These are phyloP conservation scores for Neurospora sp. DNA, from an alignment of 495 filamentous ascomycete genomes.

Conservation along the genomic window DNA sequence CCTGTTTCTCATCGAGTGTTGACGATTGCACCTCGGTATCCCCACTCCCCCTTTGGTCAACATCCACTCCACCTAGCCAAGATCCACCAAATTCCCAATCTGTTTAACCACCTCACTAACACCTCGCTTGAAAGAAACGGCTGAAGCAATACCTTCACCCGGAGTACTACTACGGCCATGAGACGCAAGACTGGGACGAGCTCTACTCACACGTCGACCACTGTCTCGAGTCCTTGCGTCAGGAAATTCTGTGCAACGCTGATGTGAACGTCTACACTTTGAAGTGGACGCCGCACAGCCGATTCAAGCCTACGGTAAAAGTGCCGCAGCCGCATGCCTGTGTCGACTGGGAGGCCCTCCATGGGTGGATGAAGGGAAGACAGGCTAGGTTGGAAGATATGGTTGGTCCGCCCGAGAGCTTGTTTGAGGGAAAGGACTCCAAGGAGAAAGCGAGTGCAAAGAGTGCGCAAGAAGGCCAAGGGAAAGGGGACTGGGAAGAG, in stretches of 20 bases:
- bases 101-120: neutral
- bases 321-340: slow-evolving; percentile 19
- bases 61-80: neutral
- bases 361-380: slow-evolving; percentile 18
- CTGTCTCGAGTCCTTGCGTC: slow-evolving; percentile 12
- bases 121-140: slow-evolving; percentile 6
- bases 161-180: slow-evolving; percentile 9
- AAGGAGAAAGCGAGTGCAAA: neutral
- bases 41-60: neutral
- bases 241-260: slow-evolving; percentile 7
- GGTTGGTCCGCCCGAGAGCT: slow-evolving; percentile 5
- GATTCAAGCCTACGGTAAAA: slow-evolving; percentile 5
- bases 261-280: slow-evolving; percentile 12
- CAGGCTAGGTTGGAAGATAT: slow-evolving; percentile 14
- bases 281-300: slow-evolving; percentile 9
- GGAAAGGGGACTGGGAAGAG: neutral
- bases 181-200: slow-evolving; percentile 8
- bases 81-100: neutral
- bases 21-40: neutral
- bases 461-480: neutral
- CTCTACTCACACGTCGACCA: slow-evolving; percentile 12
- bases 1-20: neutral
- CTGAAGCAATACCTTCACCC: slow-evolving; percentile 17
- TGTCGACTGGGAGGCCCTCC: slow-evolving; percentile 22
- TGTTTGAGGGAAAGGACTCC: neutral